Evolutionary conservation across 148 eudicot genomes (phyloP).

Genomic region (Pouteria glomerata): DNA sequence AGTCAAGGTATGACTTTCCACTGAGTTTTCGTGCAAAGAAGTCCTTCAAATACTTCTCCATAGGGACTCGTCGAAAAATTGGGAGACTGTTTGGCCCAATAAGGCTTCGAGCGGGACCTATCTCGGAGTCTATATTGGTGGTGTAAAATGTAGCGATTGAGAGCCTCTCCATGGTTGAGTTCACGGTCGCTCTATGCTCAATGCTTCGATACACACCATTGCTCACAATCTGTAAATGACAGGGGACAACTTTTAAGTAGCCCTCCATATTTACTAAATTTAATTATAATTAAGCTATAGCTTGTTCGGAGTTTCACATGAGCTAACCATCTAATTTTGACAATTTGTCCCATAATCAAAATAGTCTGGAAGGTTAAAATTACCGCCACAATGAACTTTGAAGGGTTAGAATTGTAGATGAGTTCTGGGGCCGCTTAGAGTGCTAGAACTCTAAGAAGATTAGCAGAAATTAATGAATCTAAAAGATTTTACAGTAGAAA

Average conservation of each 20-base stretch:
- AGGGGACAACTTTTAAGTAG: not conserved
- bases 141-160: conserved; percentile 55
- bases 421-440: no score
- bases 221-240: conserved; percentile 37
- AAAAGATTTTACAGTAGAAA: no score
- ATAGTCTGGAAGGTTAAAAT: no score
- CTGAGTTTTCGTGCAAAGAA: conserved; percentile 39
- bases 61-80: conserved; percentile 22
- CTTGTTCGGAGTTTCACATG: no score
- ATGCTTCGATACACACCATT: conserved; percentile 54
- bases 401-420: no score
- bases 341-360: no score
- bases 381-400: no score
- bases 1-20: conserved; percentile 43
- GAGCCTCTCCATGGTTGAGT: conserved; percentile 39
- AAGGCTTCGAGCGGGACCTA: conserved; percentile 55
- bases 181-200: conserved; percentile 61
- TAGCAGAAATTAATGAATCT: no score
- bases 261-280: no score
- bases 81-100: conserved; percentile 37
- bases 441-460: no score
- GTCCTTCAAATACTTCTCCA: conserved; percentile 32
- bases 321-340: no score
- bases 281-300: no score
- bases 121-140: conserved; percentile 26